Conservation (phyloP, 768 basidiomycete species). For the Nidularia sp. region DNA sequence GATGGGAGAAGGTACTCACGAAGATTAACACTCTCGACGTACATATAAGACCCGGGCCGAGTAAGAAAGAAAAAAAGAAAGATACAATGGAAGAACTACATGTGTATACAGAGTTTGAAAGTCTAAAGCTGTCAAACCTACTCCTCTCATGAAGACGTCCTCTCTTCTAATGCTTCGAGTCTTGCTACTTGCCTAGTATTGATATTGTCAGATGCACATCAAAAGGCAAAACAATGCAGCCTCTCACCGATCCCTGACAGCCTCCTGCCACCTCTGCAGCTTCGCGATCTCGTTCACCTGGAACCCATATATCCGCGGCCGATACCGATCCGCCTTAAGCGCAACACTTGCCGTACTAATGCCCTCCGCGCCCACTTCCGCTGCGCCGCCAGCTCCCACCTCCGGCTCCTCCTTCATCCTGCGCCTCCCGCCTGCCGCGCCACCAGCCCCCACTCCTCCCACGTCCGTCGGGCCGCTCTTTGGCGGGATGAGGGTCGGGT, state of each 20-base stretch:
- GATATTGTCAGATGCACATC: no score
- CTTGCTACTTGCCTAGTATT: no score
- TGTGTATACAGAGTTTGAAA: no score
- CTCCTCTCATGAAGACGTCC: no score
- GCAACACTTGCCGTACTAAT: constrained; percentile 81
- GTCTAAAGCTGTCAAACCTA: no score
- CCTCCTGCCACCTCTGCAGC: constrained; percentile 94
- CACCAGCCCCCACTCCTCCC: constrained; percentile 17
- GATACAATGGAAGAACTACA: no score
- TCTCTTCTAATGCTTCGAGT: no score
- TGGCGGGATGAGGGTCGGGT: constrained; percentile 86
- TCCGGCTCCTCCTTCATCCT: constrained; percentile 51
- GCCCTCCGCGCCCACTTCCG: constrained; percentile 58
- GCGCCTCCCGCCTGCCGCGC: constrained; percentile 29
- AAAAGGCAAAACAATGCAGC: no score
- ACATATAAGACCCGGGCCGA: no score
- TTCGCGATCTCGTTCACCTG: constrained; percentile 92
- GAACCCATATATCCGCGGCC: constrained; percentile 96
- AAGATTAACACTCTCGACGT: no score
- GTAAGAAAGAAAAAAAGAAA: no score
- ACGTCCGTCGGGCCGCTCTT: constrained; percentile 54
- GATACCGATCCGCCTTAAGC: constrained; percentile 86
- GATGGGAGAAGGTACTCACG: no score
- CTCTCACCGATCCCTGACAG: constrained; percentile 75
- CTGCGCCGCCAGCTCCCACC: constrained; percentile 34